These are phyloP conservation scores for Multifurca ochricompacta DNA, from an alignment of 768 basidiomycete species.

Conservation along the genomic window DNA sequence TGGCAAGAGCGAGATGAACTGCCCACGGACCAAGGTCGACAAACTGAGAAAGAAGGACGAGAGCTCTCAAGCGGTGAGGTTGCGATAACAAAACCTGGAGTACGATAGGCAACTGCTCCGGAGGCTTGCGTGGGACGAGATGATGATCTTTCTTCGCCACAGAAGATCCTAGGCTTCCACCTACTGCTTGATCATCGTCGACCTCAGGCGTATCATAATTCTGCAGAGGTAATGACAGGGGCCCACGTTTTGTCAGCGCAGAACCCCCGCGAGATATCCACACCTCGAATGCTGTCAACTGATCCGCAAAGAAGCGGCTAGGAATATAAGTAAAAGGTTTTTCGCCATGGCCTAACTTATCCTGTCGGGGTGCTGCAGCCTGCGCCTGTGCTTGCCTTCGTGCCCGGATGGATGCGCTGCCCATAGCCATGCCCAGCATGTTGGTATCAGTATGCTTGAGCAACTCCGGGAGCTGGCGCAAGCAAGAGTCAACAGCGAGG, in stretches of 20 bases:
- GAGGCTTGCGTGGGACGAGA: conserved; percentile 82
- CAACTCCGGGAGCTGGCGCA: conserved; percentile 87
- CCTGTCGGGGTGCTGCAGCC: conserved; percentile 9
- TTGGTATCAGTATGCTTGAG: conserved; percentile 33
- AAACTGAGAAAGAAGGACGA: conserved; percentile 93
- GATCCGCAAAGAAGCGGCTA: conserved; percentile 91
- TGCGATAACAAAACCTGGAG: conserved; percentile 96
- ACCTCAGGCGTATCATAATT: conserved; percentile 27
- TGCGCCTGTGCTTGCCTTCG: conserved; percentile 23
- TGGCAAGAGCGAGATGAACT: conserved; percentile 88
- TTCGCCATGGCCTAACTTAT: conserved; percentile 24
- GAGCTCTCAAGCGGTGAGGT: conserved; percentile 88
- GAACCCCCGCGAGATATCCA: conserved; percentile 96
- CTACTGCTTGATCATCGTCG: conserved; percentile 27
- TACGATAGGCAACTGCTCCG: conserved; percentile 95
- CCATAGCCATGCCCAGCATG: conserved; percentile 21
- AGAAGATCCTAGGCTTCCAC: conserved; percentile 6
- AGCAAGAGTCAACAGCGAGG: conserved; percentile 87
- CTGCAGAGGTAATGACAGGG: conserved; percentile 57
- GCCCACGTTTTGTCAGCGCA: conserved; percentile 69
- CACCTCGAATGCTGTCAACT: conserved; percentile 94
- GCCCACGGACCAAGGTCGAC: conserved; percentile 99
- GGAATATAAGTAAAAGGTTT: conserved; percentile 70
- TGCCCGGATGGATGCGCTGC: conserved; percentile 22
- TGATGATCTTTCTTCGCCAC: conserved; percentile 30